phyloP scores from a whole-genome alignment of 179 eudicot species.

The Silene noctiflora region DNA sequence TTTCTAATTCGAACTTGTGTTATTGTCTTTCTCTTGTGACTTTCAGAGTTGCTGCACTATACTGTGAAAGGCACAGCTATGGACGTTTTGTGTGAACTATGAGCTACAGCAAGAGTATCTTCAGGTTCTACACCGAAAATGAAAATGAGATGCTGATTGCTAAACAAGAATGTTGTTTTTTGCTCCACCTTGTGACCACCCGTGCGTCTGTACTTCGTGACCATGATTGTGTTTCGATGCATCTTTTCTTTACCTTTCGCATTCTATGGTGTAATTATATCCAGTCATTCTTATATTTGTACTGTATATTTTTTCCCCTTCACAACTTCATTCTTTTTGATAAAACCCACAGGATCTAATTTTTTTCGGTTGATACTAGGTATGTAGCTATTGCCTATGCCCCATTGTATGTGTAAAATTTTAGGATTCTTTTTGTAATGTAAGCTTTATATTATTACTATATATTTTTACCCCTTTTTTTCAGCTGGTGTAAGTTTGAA shows the following conservation, averaged over 20 bases:
- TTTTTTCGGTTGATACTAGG: not conserved
- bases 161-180: conserved; percentile 2
- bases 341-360: not conserved
- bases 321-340: not conserved
- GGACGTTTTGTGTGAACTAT: conserved; percentile 7
- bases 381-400: too few species aligned
- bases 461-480: too few species aligned
- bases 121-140: not conserved
- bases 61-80: conserved; percentile 12
- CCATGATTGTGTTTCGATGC: not conserved
- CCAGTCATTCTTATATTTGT: not conserved
- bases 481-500: too few species aligned
- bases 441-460: not conserved
- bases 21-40: not conserved
- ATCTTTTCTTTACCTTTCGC: not conserved
- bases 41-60: conserved; percentile 29
- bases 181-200: not conserved
- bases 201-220: not conserved
- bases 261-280: conserved; percentile 7
- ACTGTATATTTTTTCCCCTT: not conserved
- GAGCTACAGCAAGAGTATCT: not conserved
- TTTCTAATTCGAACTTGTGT: not conserved
- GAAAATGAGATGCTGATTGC: conserved; percentile 6
- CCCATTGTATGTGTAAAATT: not conserved
- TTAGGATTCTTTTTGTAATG: not conserved